Percentiles rank a stretch among this genome's conserved stretches.
Conservation (phyloP, 441 rosid species). For the Adansonia gregorii region DNA sequence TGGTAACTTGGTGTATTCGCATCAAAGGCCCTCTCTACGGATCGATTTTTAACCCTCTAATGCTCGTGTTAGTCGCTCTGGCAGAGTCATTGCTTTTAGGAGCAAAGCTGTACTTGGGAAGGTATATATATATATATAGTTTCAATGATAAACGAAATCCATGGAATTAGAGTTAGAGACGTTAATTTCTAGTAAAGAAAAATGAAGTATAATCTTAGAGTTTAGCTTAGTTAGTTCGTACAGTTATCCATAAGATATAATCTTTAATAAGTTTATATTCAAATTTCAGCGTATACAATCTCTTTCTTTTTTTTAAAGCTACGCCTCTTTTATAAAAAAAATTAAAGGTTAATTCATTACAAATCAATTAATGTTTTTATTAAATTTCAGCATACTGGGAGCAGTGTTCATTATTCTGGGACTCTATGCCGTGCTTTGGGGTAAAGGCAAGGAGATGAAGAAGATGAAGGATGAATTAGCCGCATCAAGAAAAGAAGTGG, state of each 20-base stretch:
- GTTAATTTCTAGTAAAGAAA: background rate
- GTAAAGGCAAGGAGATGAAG: slow-evolving; percentile 31
- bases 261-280: too few relatives aligned
- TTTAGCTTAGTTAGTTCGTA: too few relatives aligned
- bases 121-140: slow-evolving; percentile 29
- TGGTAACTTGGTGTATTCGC: slow-evolving; percentile 37
- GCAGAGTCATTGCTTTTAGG: slow-evolving; percentile 32
- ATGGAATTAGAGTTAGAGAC: background rate
- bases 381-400: slow-evolving; percentile 29
- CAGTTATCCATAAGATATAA: too few relatives aligned
- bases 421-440: slow-evolving; percentile 37
- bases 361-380: too few relatives aligned
- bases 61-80: slow-evolving; percentile 40
- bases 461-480: slow-evolving; percentile 8
- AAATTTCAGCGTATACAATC: too few relatives aligned
- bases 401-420: slow-evolving; percentile 34
- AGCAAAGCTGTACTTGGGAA: slow-evolving; percentile 40
- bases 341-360: too few relatives aligned
- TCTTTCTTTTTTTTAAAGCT: too few relatives aligned
- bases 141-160: background rate
- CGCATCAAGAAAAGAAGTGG: background rate
- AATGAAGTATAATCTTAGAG: too few relatives aligned
- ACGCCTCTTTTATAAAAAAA: too few relatives aligned
- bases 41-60: slow-evolving; percentile 36
- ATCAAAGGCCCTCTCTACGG: slow-evolving; percentile 40